Evolutionary conservation across 805 yeast species (phyloP).

Genomic region (Starmerella scarabaei): DNA sequence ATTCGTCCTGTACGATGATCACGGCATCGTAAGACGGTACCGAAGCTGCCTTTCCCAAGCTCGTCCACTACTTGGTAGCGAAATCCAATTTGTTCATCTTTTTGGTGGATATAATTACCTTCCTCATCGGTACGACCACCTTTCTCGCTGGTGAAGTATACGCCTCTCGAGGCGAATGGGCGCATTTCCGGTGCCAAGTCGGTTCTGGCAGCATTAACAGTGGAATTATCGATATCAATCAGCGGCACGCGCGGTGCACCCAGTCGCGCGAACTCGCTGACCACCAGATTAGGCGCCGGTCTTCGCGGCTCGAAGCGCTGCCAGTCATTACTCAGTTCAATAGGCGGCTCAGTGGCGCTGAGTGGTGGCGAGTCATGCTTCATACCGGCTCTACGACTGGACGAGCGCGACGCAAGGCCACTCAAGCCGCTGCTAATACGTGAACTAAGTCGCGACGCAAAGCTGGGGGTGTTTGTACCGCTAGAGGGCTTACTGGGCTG

Average conservation of each 20-base stretch:
- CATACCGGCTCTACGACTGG: background rate
- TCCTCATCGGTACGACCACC: constrained; percentile 33
- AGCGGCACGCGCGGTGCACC: constrained; percentile 4
- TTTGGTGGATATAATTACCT: constrained; percentile 44
- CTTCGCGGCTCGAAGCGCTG: constrained; percentile 11
- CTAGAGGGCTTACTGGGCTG: background rate
- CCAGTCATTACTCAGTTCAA: constrained; percentile 9
- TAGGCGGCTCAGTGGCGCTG: no score
- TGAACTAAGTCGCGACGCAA: constrained; percentile 9
- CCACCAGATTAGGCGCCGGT: constrained; percentile 5
- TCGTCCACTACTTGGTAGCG: constrained; percentile 48
- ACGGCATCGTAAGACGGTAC: constrained; percentile 54
- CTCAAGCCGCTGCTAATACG: background rate
- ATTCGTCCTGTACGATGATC: constrained; percentile 48
- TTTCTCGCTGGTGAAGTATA: constrained; percentile 7
- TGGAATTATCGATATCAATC: constrained; percentile 8
- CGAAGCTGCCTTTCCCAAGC: constrained; percentile 74
- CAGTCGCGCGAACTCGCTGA: constrained; percentile 2
- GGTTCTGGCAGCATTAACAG: constrained; percentile 1
- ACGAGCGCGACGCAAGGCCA: background rate
- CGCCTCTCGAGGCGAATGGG: constrained; percentile 11
- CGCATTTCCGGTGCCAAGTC: constrained; percentile 10
- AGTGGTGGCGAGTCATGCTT: no score
- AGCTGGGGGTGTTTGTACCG: background rate
- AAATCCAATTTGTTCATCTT: constrained; percentile 63